Evolutionary conservation across 1,284 basidiomycete genomes (phyloP), one percentile per base, ranked within the genome.

Genomic region (Prillingera fragicola): DNA sequence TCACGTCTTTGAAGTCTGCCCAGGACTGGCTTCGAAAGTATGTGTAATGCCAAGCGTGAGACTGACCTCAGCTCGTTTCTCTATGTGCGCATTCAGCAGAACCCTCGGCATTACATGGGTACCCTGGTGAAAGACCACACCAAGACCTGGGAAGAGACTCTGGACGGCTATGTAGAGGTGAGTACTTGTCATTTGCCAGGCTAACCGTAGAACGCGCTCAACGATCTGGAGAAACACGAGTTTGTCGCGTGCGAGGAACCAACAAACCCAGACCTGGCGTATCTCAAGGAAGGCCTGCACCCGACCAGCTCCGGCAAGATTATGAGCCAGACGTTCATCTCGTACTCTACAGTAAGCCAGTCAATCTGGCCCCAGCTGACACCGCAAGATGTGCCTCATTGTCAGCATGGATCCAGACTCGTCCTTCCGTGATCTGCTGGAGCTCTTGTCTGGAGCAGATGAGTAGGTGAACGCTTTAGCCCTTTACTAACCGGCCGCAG

Each of bases 31-130:
- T 90, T 27, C 79, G 77, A 38, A 78, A 75, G 67, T 63, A 26
- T 26, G 52, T 34, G 31, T 24, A 22, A 36, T 21, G 23, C 19
- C 5, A 4, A n/a, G 1, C 25, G 22, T 26, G 27, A 40, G 5
- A 34, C 44, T 54, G 17, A 56, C 17, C n/a, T 5, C 40, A 71
- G 69, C 46, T 85, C 89, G 0, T 94, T 94, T 67, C 72, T 95
- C 8, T 90, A 80, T 61, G 82, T 84, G 39, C 78, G 91, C 10
- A 81, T 96, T 42, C 79, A 81, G 56, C 82, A 82, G 64, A 94
- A 95, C 59, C 86, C 89, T 0, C 60, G 64, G 6, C 78, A 84
- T 60, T 96, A 96, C 62, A 74, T 79, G 6, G 43, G 45, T 12
- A 37, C 45, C 12, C 72, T 28, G 71, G 75, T n/a, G 66, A 71